These are phyloP conservation scores for Oryza glumipatula DNA, from an alignment of 176 grass and related monocot genomes.

Conservation along the genomic window DNA sequence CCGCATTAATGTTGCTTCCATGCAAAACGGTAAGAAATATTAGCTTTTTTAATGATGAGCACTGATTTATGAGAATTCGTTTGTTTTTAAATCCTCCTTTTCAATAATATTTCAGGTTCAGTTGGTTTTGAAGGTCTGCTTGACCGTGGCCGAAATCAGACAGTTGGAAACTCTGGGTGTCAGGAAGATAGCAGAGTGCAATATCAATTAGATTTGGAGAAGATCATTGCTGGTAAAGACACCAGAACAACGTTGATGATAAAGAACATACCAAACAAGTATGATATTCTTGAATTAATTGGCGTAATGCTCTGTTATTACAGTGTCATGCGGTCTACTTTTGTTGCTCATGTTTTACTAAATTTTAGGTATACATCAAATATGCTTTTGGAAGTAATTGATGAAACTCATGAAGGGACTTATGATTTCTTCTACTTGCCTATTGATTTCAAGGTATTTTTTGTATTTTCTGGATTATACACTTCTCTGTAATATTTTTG, in stretches of 20 bases:
- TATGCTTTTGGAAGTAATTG: conserved; percentile 58
- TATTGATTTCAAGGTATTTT: conserved; percentile 60
- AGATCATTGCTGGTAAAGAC: conserved; percentile 54
- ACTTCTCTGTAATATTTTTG: not conserved
- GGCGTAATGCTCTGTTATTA: not conserved
- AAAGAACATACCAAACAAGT: conserved; percentile 69
- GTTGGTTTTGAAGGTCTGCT: conserved; percentile 43
- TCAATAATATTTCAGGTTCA: conserved; percentile 18
- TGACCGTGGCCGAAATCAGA: conserved; percentile 29
- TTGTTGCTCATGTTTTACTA: conserved; percentile 21
- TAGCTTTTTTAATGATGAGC: conserved; percentile 31
- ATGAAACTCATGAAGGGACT: conserved; percentile 60
- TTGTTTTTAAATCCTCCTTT: conserved; percentile 33
- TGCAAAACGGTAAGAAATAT: conserved; percentile 36
- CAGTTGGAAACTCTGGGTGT: conserved; percentile 23
- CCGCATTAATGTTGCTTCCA: conserved; percentile 16
- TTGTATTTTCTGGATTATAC: conserved; percentile 7
- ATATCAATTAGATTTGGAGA: conserved; percentile 63
- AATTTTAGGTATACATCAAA: conserved; percentile 48
- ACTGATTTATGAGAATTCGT: conserved; percentile 1
- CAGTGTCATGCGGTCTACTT: not conserved
- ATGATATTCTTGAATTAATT: conserved; percentile 24
- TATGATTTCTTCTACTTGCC: conserved; percentile 66
- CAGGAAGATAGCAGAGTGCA: conserved; percentile 53
- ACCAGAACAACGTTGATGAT: conserved; percentile 62